Base-by-base conservation (phyloP, 345 rosid genomes). In the Citrus trifoliata region DNA sequence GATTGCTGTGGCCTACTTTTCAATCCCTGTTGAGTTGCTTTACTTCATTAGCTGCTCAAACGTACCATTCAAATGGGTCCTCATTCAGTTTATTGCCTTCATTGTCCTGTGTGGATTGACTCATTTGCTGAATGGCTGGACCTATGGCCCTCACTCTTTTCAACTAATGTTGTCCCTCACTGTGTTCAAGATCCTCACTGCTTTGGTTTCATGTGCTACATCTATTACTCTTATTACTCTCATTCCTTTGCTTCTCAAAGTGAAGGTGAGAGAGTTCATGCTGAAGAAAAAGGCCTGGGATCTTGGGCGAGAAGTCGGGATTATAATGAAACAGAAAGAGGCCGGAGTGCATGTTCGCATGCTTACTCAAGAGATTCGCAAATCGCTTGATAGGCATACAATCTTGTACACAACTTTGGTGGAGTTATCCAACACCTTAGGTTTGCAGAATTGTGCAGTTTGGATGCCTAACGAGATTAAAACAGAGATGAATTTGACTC, bases 91-190 rank as follows among this genome's bases (percentile, higher is more conserved):
- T 88, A 96, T 93, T 32, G 93, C 99, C 76, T 96, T 96, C 92
- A 96, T 96, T 81, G 98, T 96, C 37, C 94, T 96, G 2, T 94
- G 99, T 78, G 99, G 99, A 25, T 79, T 96, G 95, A 94, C 99
- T 78, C 99, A 96, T 85, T 87, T 96, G 83, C 91, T 96, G 76
- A 91, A 96, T 67, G 99, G 98, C 22, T 94, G 94, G 97, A 91
- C 97, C 74, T 94, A 92, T 72, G 87, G 88, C 67, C 89, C 95
- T 40, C 98, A 94, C 69, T 81, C 95, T 0, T 96, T 96, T 82
- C 93, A 92, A 76, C 89, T 94, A 22, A 93, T 92, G 95, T 35
- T 94, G 76, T 87, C 99, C n/a, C 88, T 96, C 78, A 96, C 99
- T 0, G 90, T 96, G 75, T 91, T 93, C 88, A 96, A 96, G 91